Evolutionary conservation across 1,284 basidiomycete genomes (phyloP).

Genomic region (Somion occarium): DNA sequence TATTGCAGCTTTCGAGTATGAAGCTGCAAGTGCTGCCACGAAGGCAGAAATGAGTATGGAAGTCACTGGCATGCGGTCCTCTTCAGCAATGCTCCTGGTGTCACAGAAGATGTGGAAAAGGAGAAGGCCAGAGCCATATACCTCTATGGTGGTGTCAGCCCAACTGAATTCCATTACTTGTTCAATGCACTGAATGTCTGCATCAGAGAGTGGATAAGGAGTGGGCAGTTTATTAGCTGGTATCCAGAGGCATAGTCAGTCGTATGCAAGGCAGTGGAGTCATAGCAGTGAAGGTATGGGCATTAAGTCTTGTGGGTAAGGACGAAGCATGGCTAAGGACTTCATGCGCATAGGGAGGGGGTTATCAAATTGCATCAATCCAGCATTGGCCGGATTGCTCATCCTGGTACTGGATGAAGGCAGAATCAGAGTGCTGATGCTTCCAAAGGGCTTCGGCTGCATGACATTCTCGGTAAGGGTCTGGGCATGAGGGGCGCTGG

Average conservation of each 20-base stretch:
- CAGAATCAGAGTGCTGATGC: neutral
- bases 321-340: neutral
- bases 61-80: slow-evolving; percentile 12
- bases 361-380: neutral
- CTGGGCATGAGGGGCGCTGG: neutral
- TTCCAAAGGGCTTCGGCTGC: neutral
- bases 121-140: slow-evolving; percentile 26
- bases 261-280: slow-evolving; percentile 2
- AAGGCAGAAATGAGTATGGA: slow-evolving; percentile 13
- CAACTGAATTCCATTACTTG: slow-evolving; percentile 14
- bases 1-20: slow-evolving; percentile 16
- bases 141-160: slow-evolving; percentile 17
- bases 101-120: slow-evolving; percentile 30
- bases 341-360: neutral
- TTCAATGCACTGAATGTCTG: slow-evolving; percentile 10
- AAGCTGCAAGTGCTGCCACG: slow-evolving; percentile 12
- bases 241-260: slow-evolving; percentile 18
- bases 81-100: slow-evolving; percentile 16
- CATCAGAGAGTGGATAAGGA: neutral
- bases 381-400: neutral
- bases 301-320: slow-evolving; percentile 8
- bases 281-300: slow-evolving; percentile 4
- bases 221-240: slow-evolving; percentile 4
- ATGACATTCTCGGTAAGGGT: neutral
- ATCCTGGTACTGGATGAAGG: no score